Base-by-base conservation (phyloP, 1,139 yeast genomes). In the Saccharomyces hybrid region DNA sequence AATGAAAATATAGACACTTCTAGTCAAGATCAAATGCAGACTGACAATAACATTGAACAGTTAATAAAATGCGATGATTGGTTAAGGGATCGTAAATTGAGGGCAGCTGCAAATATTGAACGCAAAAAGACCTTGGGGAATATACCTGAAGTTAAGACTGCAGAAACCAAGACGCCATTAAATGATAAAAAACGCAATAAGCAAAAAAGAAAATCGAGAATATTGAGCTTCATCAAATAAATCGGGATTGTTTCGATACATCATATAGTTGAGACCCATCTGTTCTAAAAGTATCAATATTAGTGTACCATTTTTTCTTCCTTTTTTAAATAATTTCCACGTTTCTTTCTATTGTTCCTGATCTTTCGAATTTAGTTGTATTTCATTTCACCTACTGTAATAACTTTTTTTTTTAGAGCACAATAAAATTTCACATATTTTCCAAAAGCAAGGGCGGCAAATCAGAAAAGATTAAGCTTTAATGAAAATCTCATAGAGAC, bases 11-110 rank as follows among this genome's bases (percentile, higher is more conserved):
- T 50, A 16, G 47, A 38, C 7, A n/a, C 4, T 32, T 20, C 14
- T 14, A 49, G 49, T 30, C 41, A 42, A 20, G 38, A 34, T 34
- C 41, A 54, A 27, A 54, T 44, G 16, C 28, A 52, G 6, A 55
- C 55, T 50, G 64, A 63, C 26, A 60, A 61, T n/a, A 64, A 65
- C 47, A 58, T 67, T n/a, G 61, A 64, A 13, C 56, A 63, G 23
- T 48, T 67, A 38, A 56, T 66, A 2, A 58, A 57, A 41, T 59
- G 55, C 50, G 70, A 67, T 50, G 65, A 65, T 11, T 51, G 54
- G 49, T 32, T 62, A 38, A 52, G 64, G 28, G 55, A 56, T n/a
- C 38, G 42, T 47, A 26, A 9, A 32, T 41, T 47, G 50, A 27
- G 9, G 46, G 48, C 48, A 11, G 23, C 23, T 8, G 30, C 23